Evolutionary conservation across 768 basidiomycete species (phyloP).

Genomic region (Ramaria sp.): DNA sequence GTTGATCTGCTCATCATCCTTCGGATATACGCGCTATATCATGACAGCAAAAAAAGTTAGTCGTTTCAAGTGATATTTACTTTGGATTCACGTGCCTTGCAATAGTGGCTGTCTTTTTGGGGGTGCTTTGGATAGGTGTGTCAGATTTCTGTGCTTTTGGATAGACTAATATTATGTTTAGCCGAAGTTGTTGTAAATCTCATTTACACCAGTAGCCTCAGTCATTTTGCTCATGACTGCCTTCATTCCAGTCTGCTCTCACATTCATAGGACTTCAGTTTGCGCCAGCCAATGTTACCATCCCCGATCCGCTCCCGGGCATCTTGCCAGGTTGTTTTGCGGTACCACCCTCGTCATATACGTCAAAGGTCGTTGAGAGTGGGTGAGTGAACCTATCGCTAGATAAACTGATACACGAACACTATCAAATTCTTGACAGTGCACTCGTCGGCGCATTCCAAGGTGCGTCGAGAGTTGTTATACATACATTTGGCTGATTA

Average conservation of each 20-base stretch:
- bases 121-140: too few species aligned
- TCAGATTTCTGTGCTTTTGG: too few species aligned
- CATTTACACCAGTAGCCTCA: too few species aligned
- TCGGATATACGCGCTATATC: background rate
- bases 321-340: background rate
- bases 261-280: background rate
- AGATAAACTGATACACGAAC: background rate
- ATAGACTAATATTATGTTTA: too few species aligned
- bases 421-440: background rate
- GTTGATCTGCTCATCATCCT: too few species aligned
- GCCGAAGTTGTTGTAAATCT: too few species aligned
- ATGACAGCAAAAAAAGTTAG: too few species aligned
- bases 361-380: background rate
- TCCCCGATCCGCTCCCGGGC: background rate
- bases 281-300: background rate
- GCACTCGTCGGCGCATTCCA: background rate
- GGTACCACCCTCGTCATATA: background rate
- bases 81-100: background rate
- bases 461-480: background rate
- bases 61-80: background rate
- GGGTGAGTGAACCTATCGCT: background rate
- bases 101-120: background rate
- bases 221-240: too few species aligned
- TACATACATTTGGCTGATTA: background rate
- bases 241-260: too few species aligned